Conservation (phyloP, 1,284 basidiomycete species). For the Cutaneotrichosporon dermatis region DNA sequence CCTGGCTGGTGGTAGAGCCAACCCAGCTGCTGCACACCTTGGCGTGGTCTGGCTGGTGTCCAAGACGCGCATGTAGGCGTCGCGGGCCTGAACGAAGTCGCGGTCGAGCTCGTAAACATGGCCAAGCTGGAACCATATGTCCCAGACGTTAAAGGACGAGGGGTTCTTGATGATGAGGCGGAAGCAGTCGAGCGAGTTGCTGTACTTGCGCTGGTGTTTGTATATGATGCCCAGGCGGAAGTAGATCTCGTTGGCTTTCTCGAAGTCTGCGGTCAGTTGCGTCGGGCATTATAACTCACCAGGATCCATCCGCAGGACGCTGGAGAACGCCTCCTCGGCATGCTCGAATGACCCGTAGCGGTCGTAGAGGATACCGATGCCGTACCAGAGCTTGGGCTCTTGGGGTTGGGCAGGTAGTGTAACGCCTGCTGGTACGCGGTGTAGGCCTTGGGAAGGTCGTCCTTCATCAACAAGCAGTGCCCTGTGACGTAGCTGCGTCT, state of each 20-base stretch:
- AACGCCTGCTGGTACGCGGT: constrained; percentile 98
- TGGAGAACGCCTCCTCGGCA: constrained; percentile 96
- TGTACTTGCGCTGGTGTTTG: constrained; percentile 94
- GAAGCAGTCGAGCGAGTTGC: constrained; percentile 82
- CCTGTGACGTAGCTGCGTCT: constrained; percentile 39
- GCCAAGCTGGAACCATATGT: constrained; percentile 99
- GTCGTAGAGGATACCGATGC: constrained; percentile 97
- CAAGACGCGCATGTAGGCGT: constrained; percentile 95
- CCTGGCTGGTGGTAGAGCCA: constrained; percentile 96
- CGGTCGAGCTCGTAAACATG: constrained; percentile 78
- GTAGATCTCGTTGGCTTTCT: constrained; percentile 98
- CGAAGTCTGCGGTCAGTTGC: constrained; percentile 63
- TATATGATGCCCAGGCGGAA: constrained; percentile 98
- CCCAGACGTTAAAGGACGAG: constrained; percentile 92
- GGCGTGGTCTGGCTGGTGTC: constrained; percentile 88
- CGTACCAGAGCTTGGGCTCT: constrained; percentile 99
- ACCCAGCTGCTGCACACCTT: constrained; percentile 95
- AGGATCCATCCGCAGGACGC: constrained; percentile 94
- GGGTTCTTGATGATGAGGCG: constrained; percentile 93
- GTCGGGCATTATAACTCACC: constrained; percentile 53
- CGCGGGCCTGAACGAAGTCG: constrained; percentile 63
- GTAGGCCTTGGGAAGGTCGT: constrained; percentile 97
- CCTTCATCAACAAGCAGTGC: constrained; percentile 98
- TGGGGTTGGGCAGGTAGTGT: constrained; percentile 91
- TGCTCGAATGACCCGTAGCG: constrained; percentile 97